A percentile compares a stretch with the other conserved stretches of the same genome.
Evolutionary conservation across 805 yeast genomes (phyloP).

Genomic region (Kluyveromyces starmeri): DNA sequence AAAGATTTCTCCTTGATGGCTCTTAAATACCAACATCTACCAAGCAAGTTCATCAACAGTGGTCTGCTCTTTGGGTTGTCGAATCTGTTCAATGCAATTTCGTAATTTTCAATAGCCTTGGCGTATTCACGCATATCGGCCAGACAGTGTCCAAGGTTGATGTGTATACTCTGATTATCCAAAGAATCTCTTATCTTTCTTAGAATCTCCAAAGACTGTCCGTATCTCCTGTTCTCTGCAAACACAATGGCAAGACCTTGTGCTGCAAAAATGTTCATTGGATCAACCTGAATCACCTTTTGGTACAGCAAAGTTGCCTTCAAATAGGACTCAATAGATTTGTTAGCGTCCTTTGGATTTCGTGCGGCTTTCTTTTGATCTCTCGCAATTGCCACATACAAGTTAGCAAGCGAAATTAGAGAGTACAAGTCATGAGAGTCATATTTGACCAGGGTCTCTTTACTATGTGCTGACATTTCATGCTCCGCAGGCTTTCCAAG

Average conservation of each 20-base stretch:
- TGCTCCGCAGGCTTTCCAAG: constrained; percentile 37
- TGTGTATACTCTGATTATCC: constrained; percentile 70
- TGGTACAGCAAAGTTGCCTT: constrained; percentile 90
- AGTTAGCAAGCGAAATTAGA: constrained; percentile 78
- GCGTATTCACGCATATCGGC: constrained; percentile 73
- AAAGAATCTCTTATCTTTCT: constrained; percentile 85
- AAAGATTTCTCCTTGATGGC: constrained; percentile 60
- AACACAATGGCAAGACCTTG: constrained; percentile 93
- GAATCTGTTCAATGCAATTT: constrained; percentile 62
- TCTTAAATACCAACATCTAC: constrained; percentile 81
- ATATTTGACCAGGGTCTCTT: constrained; percentile 70
- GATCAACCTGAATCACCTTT: constrained; percentile 78
- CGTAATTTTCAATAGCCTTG: constrained; percentile 84
- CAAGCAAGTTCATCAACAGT: constrained; percentile 60
- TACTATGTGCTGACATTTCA: constrained; percentile 69
- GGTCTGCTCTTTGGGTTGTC: constrained; percentile 53
- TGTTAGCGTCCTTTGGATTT: constrained; percentile 35
- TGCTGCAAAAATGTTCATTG: constrained; percentile 87
- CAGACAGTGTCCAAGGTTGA: constrained; percentile 83
- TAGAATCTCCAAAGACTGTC: constrained; percentile 75
- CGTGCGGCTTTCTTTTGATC: constrained; percentile 43
- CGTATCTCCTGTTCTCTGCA: constrained; percentile 71
- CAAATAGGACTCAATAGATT: constrained; percentile 62
- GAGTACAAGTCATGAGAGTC: constrained; percentile 90
- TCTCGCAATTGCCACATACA: constrained; percentile 74